phyloP scores from a whole-genome alignment of 1,284 basidiomycete genomes.

The Hymenochaete sp. region DNA sequence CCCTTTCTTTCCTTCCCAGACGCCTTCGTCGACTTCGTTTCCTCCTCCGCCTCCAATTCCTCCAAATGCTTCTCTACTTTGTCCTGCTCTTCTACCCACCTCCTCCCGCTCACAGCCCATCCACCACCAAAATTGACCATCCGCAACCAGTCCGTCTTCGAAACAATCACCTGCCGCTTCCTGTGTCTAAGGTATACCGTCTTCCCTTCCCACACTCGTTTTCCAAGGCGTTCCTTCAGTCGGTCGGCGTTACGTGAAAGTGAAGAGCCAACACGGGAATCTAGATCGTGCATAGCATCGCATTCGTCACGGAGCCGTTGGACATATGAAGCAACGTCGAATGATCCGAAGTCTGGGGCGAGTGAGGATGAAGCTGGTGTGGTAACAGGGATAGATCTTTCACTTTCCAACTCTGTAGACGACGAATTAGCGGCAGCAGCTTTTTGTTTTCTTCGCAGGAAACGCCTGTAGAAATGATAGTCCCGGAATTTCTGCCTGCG shows the following conservation, averaged over 20 bases:
- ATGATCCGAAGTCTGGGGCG: too few species aligned
- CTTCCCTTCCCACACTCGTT: constrained; percentile 56
- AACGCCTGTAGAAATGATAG: constrained; percentile 34
- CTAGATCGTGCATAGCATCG: constrained; percentile 40
- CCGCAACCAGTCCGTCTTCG: constrained; percentile 30
- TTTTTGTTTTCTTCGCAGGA: constrained; percentile 14
- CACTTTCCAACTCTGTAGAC: neutral
- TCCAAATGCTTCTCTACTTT: too few species aligned
- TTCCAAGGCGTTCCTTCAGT: constrained; percentile 57
- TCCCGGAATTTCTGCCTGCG: constrained; percentile 40
- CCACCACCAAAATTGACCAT: constrained; percentile 28
- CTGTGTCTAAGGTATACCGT: constrained; percentile 41
- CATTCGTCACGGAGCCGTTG: constrained; percentile 43
- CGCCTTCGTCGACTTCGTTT: neutral
- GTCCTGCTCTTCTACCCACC: neutral
- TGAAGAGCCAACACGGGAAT: constrained; percentile 33
- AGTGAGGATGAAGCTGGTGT: too few species aligned
- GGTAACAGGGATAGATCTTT: neutral
- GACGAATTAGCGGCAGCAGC: neutral
- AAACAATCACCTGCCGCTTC: constrained; percentile 26
- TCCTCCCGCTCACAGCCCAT: neutral
- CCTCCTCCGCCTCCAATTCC: too few species aligned
- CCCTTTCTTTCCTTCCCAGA: neutral
- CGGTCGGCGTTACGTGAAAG: constrained; percentile 47
- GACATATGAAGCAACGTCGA: constrained; percentile 51